Evolutionary conservation across 2,329 filamentous ascomycete genomes (phyloP), one percentile per base, ranked within the genome.

Genomic region (Hypomyces rosellus): DNA sequence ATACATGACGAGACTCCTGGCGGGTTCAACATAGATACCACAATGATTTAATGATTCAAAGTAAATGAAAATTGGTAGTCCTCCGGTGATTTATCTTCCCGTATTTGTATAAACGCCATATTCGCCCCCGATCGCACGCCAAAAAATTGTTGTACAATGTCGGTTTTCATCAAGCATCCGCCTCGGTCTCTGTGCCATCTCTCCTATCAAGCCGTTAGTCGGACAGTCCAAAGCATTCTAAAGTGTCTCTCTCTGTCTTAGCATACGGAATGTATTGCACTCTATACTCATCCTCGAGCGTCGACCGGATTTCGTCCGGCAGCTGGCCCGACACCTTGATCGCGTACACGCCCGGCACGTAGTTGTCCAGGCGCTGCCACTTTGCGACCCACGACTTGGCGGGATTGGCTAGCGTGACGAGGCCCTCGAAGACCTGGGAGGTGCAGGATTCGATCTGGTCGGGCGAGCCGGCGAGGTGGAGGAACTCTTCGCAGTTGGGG

Each of bases 401-500:
- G n/a, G 91, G 91, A 65, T 96, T 85, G 44, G 85, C 82, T 36
- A 97, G 78, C 38, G 88, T 83, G 66, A 97, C 89, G 57, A 96
- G 73, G 44, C 93, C 93, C 69, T 99, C 93, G 66, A 93, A 99
- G 57, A 97, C 91, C 64, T 92, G 88, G 13, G 89, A 96, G 16
- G 93, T 99, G 79, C 91, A 96, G 72, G 90, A 89, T 65, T 89
- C 84, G 63, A 97, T 88, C 56, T 84, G 80, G 54, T 99, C 93
- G 60, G 79, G 74, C 57, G 85, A 87, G 65, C 85, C 84, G 57
- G 82, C 79, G 54, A 97, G 85, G 68, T 89, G 85, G 52, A 99
- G 85, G 69, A 96, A 88, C 45, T 88, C 83, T 65, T 96, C 92
- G 78, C 93, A 99, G 76, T 99, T 99, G 55, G 93, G 93, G 66